These are phyloP conservation scores for Aleurites moluccanus DNA, from an alignment of 441 rosid species.

Conservation along the genomic window DNA sequence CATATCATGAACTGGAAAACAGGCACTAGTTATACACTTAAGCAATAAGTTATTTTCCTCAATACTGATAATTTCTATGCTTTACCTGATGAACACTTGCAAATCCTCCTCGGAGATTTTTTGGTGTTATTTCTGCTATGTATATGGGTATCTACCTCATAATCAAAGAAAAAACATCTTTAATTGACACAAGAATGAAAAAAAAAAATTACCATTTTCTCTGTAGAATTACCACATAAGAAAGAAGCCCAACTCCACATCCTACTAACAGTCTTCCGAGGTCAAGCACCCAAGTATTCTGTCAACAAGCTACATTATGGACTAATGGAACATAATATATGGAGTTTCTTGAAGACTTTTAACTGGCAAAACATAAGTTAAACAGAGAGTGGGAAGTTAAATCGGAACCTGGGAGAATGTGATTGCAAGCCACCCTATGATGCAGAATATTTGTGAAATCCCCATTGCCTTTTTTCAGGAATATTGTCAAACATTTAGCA, in stretches of 20 bases:
- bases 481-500: background rate
- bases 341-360: constrained; percentile 27
- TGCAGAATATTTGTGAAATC: constrained; percentile 61
- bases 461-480: constrained; percentile 56
- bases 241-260: constrained; percentile 72
- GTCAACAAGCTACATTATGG: too few relatives aligned
- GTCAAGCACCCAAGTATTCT: constrained; percentile 48
- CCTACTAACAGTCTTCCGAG: constrained; percentile 65
- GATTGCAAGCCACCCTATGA: constrained; percentile 60
- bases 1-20: constrained; percentile 77
- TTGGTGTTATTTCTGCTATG: constrained; percentile 84
- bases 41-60: background rate
- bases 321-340: too few relatives aligned
- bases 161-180: constrained; percentile 22
- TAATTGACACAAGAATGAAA: background rate
- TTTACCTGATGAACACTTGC: constrained; percentile 68
- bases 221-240: constrained; percentile 56
- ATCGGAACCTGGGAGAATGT: constrained; percentile 49
- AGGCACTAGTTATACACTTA: too few relatives aligned
- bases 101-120: constrained; percentile 73
- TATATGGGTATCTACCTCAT: constrained; percentile 59
- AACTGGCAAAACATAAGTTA: background rate
- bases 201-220: background rate
- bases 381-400: background rate
- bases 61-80: constrained; percentile 24